phyloP scores from a whole-genome alignment of 495 filamentous ascomycete species.

The Neurospora sp. region DNA sequence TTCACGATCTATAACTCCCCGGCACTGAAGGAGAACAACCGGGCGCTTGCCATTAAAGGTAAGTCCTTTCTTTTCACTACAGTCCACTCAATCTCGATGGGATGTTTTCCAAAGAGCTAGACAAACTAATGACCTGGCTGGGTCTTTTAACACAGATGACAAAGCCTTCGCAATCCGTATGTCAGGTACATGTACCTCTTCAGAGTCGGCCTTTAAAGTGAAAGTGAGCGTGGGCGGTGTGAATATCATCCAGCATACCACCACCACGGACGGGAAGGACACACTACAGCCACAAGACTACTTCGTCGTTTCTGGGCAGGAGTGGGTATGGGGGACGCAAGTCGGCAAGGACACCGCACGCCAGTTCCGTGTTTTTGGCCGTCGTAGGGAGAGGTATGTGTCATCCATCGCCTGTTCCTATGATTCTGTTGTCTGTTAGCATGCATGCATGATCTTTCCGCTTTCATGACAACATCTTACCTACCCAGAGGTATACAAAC shows the following conservation, averaged over 20 bases:
- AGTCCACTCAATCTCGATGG: background rate
- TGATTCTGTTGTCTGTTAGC: no score
- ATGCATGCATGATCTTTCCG: no score
- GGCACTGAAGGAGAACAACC: background rate
- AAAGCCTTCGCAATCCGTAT: background rate
- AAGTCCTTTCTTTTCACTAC: no score
- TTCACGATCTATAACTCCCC: background rate
- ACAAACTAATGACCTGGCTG: background rate
- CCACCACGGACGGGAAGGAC: background rate
- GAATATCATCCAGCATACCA: background rate
- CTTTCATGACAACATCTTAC: background rate
- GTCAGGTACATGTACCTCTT: no score
- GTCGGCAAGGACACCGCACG: background rate
- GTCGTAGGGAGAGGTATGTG: background rate
- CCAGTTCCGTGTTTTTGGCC: background rate
- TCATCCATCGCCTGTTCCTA: no score
- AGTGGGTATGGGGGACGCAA: background rate
- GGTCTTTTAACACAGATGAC: background rate
- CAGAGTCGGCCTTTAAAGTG: background rate
- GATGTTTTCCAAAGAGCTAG: background rate
- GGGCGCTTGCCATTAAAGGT: background rate
- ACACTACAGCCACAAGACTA: background rate
- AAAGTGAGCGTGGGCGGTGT: background rate
- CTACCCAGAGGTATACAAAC: background rate
- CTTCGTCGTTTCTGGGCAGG: background rate